Evolutionary conservation across 2,329 filamentous ascomycete genomes (phyloP).

Genomic region (Cordyceps pruinosa): DNA sequence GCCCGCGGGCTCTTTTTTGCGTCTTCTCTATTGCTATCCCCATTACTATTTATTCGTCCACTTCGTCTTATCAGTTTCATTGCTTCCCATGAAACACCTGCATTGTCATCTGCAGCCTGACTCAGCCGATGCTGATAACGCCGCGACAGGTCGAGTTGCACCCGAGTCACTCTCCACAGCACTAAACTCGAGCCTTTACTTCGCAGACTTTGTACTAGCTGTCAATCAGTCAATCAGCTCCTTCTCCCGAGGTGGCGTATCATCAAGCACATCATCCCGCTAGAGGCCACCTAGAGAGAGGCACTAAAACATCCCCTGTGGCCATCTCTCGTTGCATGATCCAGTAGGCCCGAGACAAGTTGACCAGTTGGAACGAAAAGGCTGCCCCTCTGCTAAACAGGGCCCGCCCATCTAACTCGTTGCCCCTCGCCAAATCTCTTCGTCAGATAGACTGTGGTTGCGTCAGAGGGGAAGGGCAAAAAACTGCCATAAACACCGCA

Average conservation of each 20-base stretch:
- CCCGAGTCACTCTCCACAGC: background rate
- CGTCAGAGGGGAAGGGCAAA: background rate
- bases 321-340: background rate
- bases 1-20: background rate
- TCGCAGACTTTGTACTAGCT: background rate
- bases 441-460: slow-evolving; percentile 3
- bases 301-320: background rate
- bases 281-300: background rate
- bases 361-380: background rate
- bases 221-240: background rate
- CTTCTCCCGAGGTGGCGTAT: background rate
- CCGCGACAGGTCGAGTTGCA: background rate
- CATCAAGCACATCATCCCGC: background rate
- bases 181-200: background rate
- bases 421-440: slow-evolving; percentile 3
- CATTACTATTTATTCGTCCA: background rate
- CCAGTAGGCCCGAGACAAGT: background rate
- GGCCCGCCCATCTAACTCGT: background rate
- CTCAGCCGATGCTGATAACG: slow-evolving; percentile 3
- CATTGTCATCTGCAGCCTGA: slow-evolving; percentile 1
- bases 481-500: slow-evolving; percentile 8
- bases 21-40: background rate
- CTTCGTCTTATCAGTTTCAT: background rate
- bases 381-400: background rate
- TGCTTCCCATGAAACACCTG: background rate